Evolutionary conservation across 495 filamentous ascomycete genomes (phyloP).

Genomic region (Penicillium odoratum): DNA sequence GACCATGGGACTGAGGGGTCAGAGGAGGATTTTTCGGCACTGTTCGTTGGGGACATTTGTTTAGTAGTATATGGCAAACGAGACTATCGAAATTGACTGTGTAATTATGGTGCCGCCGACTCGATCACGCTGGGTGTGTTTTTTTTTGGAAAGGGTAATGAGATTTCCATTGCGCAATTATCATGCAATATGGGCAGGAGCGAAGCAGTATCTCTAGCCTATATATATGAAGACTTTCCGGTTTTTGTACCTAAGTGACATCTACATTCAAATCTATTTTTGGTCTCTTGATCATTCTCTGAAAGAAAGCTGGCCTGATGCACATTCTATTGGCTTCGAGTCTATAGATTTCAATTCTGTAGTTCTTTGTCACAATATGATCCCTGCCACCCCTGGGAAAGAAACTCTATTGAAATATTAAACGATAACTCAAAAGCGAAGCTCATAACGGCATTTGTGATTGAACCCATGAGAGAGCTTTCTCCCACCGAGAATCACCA

Average conservation of each 20-base stretch:
- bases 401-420: neutral
- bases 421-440: neutral
- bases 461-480: slow-evolving; percentile 18
- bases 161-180: no score
- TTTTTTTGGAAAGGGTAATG: neutral
- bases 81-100: neutral
- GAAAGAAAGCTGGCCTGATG: neutral
- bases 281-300: neutral
- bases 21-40: neutral
- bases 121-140: neutral
- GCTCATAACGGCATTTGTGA: neutral
- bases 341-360: neutral
- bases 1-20: neutral
- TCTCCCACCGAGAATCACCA: slow-evolving; percentile 23
- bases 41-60: neutral
- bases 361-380: neutral
- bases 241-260: neutral
- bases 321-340: neutral
- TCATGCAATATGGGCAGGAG: no score
- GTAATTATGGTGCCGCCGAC: neutral
- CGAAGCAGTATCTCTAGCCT: no score
- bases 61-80: neutral
- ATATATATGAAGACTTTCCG: no score
- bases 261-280: neutral
- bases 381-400: neutral